Percentiles rank a stretch among this genome's conserved stretches.
phyloP scores from a whole-genome alignment of 1,139 yeast genomes.

The Geotrichum histeridarum region DNA sequence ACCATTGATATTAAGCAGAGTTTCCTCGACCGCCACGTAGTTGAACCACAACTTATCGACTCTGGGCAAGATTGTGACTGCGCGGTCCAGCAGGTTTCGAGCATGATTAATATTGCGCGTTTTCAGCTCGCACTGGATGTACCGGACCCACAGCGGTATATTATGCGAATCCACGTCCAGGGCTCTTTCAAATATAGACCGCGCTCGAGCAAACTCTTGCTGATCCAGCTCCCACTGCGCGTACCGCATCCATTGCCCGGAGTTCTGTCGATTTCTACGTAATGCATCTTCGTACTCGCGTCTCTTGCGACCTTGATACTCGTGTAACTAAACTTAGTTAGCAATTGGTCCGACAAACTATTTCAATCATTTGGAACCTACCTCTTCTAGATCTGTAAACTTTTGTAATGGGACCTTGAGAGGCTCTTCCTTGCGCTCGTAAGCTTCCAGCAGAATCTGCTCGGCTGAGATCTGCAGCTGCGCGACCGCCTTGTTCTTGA shows the following conservation, averaged over 20 bases:
- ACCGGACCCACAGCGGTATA: slow-evolving; percentile 82
- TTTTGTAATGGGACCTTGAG: slow-evolving; percentile 42
- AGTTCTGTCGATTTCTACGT: slow-evolving; percentile 72
- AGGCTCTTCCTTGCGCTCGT: slow-evolving; percentile 45
- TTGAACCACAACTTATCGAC: slow-evolving; percentile 84
- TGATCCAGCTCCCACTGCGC: slow-evolving; percentile 85
- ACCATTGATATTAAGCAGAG: slow-evolving; percentile 57
- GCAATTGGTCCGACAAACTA: not conserved
- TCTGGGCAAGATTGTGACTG: slow-evolving; percentile 66
- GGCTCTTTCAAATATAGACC: slow-evolving; percentile 87
- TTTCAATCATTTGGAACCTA: slow-evolving; percentile 2
- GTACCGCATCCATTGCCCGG: slow-evolving; percentile 87
- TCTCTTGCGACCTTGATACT: slow-evolving; percentile 69
- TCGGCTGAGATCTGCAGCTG: slow-evolving; percentile 53
- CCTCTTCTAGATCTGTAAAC: slow-evolving; percentile 72
- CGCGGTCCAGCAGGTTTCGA: slow-evolving; percentile 74
- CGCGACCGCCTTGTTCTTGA: slow-evolving; percentile 45
- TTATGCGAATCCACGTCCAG: slow-evolving; percentile 66
- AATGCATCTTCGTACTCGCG: slow-evolving; percentile 81
- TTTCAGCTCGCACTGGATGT: slow-evolving; percentile 72
- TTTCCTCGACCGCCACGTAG: slow-evolving; percentile 72
- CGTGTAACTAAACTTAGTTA: slow-evolving; percentile 42
- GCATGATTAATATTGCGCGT: slow-evolving; percentile 81
- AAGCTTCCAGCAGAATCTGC: slow-evolving; percentile 53
- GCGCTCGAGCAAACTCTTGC: slow-evolving; percentile 66